Evolutionary conservation across 768 basidiomycete genomes (phyloP).

Genomic region (Psilocybe azurescens): DNA sequence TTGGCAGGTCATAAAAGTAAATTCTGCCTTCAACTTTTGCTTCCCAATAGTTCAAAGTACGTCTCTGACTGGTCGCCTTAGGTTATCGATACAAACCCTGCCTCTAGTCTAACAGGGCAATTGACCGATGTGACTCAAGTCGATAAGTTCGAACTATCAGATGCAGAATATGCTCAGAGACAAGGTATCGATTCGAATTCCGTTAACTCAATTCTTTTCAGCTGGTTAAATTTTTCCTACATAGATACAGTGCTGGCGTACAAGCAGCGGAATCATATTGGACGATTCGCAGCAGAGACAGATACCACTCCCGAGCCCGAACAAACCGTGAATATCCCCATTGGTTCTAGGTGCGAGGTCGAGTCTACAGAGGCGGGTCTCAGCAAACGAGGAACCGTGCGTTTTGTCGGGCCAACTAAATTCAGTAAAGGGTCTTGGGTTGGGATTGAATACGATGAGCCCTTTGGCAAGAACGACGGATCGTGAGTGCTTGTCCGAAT

Average conservation of each 20-base stretch:
- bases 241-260: conserved; percentile 91
- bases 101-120: conserved; percentile 79
- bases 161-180: conserved; percentile 80
- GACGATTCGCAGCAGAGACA: conserved; percentile 74
- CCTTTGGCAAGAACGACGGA: conserved; percentile 94
- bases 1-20: conserved; percentile 82
- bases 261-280: conserved; percentile 86
- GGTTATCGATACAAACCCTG: conserved; percentile 81
- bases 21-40: conserved; percentile 20
- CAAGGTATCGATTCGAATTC: conserved; percentile 55
- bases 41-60: background rate
- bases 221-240: background rate
- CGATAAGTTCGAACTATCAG: conserved; percentile 90
- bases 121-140: conserved; percentile 85
- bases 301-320: conserved; percentile 34
- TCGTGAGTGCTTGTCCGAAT: conserved; percentile 60
- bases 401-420: conserved; percentile 82
- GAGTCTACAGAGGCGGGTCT: conserved; percentile 71
- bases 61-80: conserved; percentile 30
- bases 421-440: conserved; percentile 86
- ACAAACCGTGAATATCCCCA: conserved; percentile 50
- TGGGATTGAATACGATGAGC: conserved; percentile 95
- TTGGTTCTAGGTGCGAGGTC: conserved; percentile 86
- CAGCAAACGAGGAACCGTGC: conserved; percentile 81
- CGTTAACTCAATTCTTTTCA: background rate